Percentiles rank a stretch among this genome's conserved stretches.
Evolutionary conservation across 768 basidiomycete genomes (phyloP).

Genomic region (Tulasnella sp.): DNA sequence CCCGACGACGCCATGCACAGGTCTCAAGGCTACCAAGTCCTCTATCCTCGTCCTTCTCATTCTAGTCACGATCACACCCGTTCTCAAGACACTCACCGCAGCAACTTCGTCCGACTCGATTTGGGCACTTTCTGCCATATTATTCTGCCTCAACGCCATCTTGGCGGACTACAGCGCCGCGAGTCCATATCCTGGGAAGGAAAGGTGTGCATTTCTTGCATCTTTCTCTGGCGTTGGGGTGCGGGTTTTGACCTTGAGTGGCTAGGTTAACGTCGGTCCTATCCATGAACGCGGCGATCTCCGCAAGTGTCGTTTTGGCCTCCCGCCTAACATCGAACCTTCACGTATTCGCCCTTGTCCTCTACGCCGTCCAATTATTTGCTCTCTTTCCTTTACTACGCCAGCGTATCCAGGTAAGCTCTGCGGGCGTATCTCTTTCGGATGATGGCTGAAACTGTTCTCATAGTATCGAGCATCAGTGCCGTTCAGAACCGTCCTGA

Average conservation of each 20-base stretch:
- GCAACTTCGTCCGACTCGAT: conserved; percentile 96
- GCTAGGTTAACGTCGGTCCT: conserved; percentile 69
- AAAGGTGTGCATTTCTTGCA: neutral
- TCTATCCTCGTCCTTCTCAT: conserved; percentile 81
- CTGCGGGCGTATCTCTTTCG: conserved; percentile 14
- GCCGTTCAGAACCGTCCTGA: conserved; percentile 47
- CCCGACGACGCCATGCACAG: neutral
- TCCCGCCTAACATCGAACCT: conserved; percentile 77
- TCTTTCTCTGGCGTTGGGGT: too few relatives aligned
- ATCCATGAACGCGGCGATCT: conserved; percentile 86
- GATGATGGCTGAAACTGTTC: conserved; percentile 28
- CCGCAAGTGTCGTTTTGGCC: conserved; percentile 86
- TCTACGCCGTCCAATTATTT: conserved; percentile 76
- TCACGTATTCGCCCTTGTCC: conserved; percentile 80
- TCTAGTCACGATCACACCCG: conserved; percentile 83
- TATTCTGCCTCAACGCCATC: conserved; percentile 74
- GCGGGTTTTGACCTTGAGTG: neutral
- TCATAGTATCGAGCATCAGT: conserved; percentile 27
- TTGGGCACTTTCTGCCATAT: conserved; percentile 83
- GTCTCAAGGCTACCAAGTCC: conserved; percentile 50
- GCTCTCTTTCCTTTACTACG: conserved; percentile 77
- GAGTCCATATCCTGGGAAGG: neutral
- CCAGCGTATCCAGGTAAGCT: conserved; percentile 35
- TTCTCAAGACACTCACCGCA: conserved; percentile 83
- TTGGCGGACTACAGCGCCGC: conserved; percentile 71